phyloP scores from a whole-genome alignment of 2,329 filamentous ascomycete species.

The Pyricularia sp. region DNA sequence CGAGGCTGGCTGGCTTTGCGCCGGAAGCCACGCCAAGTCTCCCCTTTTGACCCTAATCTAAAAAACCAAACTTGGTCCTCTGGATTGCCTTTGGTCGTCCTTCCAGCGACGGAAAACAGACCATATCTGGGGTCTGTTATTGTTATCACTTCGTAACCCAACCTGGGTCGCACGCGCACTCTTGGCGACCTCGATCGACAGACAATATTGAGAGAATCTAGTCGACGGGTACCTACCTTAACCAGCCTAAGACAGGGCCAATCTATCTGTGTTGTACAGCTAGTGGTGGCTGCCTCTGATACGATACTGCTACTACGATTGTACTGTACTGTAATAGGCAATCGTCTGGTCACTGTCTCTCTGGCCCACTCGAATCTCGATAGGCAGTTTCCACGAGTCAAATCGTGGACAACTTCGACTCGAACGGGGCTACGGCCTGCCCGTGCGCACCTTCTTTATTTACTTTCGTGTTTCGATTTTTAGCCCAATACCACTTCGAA shows the following conservation, averaged over 20 bases:
- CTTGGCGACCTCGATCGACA: not conserved
- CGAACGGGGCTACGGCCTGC: not conserved
- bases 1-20: not conserved
- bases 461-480: not conserved
- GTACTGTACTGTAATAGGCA: not conserved
- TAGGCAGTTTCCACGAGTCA: not conserved
- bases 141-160: not conserved
- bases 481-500: not conserved
- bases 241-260: no score
- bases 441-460: not conserved
- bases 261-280: no score
- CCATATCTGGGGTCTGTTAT: not conserved
- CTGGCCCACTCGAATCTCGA: not conserved
- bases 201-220: not conserved
- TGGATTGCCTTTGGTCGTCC: not conserved
- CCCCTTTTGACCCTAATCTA: not conserved
- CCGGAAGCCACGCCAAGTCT: not conserved
- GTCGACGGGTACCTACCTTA: not conserved
- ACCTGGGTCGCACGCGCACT: not conserved
- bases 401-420: not conserved
- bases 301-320: not conserved
- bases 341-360: not conserved
- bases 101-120: not conserved
- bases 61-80: not conserved
- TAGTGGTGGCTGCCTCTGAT: not conserved